Base-by-base conservation (phyloP, 768 basidiomycete genomes). In the Mycena chlorophos region DNA sequence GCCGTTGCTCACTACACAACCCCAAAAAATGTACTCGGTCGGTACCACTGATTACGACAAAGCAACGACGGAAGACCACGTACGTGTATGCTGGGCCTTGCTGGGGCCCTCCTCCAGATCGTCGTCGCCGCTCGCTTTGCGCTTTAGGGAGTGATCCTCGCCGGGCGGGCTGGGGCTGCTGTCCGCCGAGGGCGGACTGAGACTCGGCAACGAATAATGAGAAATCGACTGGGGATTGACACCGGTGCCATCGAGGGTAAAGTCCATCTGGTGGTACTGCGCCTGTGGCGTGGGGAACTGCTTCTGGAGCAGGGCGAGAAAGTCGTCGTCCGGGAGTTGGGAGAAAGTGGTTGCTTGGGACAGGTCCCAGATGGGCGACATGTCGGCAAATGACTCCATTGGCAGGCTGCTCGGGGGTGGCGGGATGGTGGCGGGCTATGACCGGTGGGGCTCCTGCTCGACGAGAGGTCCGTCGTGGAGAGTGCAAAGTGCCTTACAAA, bases 91-190 rank as follows among this genome's bases (percentile, higher is more conserved):
- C 58, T 82, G 83, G 46, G 73, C 73, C 57, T 78, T 77, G 40
- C 75, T 84, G 8, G 88, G 88, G 13, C 83, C 87, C 34, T 85
- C 83, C 2, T 80, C 79, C 54, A 86, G 69, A 63, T 81, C 78
- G 42, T 84, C 84, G 54, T 79, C 77, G n/a, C n/a, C n/a, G 62
- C 83, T 85, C 2, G 89, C 91, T 74, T 93, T 93, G 66, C 91
- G 82, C 71, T 93, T 93, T 53, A 88, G 72, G 4, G 73, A 73
- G 5, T 77, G 68, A 45, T 85, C 85, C 5, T 74, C 71, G 19
- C 71, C 66, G 27, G 85, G 81, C 2, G 91, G 88, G 62, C 89
- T 91, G 30, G 90, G 89, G 57, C 86, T 88, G 70, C 86, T 89
- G 63, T 89, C 87, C 62, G 88, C 89, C 0, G 86, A 86, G 2